Conservation (phyloP, 768 basidiomycete species). For the Pisolithus sp. region DNA sequence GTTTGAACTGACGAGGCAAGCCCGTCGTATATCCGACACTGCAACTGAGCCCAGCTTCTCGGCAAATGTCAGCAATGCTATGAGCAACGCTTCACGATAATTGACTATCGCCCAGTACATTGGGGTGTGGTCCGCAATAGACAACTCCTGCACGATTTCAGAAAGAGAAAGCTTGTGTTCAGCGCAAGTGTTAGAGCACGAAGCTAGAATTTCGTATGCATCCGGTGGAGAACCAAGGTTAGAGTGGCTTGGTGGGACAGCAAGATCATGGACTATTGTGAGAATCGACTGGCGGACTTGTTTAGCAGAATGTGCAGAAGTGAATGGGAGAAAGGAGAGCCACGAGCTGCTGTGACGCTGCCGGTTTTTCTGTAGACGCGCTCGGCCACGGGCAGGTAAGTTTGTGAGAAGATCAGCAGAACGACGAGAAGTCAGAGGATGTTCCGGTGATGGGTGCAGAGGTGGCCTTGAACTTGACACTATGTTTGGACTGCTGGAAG, state of each 20-base stretch:
- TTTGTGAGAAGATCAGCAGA: neutral
- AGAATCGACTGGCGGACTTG: constrained; percentile 49
- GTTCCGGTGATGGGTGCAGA: neutral
- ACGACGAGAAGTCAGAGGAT: neutral
- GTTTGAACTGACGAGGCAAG: constrained; percentile 42
- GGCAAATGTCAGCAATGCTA: constrained; percentile 49
- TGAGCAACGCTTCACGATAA: constrained; percentile 36
- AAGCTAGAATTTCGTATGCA: constrained; percentile 43
- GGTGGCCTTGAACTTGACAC: neutral
- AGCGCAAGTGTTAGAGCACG: constrained; percentile 54
- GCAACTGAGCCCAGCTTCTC: constrained; percentile 35
- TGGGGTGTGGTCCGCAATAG: constrained; percentile 19
- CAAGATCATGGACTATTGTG: constrained; percentile 47
- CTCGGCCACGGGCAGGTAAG: neutral
- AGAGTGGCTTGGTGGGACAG: constrained; percentile 14
- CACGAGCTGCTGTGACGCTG: constrained; percentile 16
- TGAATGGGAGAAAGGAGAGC: constrained; percentile 25
- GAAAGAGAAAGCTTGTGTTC: constrained; percentile 40
- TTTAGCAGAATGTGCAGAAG: constrained; percentile 26
- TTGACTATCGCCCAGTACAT: constrained; percentile 28
- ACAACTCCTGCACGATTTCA: constrained; percentile 20
- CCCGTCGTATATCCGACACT: constrained; percentile 57
- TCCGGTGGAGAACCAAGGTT: neutral
- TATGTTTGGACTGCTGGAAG: neutral
- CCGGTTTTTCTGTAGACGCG: neutral